Conservation (phyloP, 768 basidiomycete species). For the Tricholoma flavovirens region DNA sequence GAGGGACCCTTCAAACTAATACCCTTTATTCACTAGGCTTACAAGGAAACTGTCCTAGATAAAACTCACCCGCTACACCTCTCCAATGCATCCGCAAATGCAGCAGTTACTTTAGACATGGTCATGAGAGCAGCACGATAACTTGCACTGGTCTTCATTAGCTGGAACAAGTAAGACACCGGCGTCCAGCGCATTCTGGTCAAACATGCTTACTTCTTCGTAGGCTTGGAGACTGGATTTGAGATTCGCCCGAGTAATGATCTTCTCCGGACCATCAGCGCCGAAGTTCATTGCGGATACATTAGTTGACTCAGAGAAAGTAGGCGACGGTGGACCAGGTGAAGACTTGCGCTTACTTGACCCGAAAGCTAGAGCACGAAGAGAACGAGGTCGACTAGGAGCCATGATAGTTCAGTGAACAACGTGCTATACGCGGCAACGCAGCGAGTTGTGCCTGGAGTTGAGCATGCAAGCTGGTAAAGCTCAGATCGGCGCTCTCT, state of each 20-base stretch:
- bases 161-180: constrained; percentile 22
- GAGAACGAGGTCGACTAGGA: constrained; percentile 45
- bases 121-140: constrained; percentile 79
- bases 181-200: constrained; percentile 1
- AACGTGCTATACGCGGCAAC: constrained; percentile 8
- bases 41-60: not conserved
- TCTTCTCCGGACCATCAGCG: constrained; percentile 67
- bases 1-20: constrained; percentile 69
- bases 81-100: constrained; percentile 84
- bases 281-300: constrained; percentile 76
- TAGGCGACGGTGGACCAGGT: constrained; percentile 70
- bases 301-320: constrained; percentile 77
- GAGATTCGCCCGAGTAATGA: constrained; percentile 76
- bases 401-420: constrained; percentile 36
- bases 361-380: constrained; percentile 49
- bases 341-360: constrained; percentile 39
- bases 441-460: constrained; percentile 2
- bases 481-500: not conserved
- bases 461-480: not conserved
- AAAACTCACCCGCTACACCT: constrained; percentile 68
- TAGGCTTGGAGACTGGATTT: constrained; percentile 75
- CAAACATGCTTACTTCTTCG: constrained; percentile 56
- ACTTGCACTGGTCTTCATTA: constrained; percentile 67
- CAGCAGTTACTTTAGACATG: constrained; percentile 78
- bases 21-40: constrained; percentile 1